phyloP scores from a whole-genome alignment of 306 rosid genomes.

The Corylus americana region DNA sequence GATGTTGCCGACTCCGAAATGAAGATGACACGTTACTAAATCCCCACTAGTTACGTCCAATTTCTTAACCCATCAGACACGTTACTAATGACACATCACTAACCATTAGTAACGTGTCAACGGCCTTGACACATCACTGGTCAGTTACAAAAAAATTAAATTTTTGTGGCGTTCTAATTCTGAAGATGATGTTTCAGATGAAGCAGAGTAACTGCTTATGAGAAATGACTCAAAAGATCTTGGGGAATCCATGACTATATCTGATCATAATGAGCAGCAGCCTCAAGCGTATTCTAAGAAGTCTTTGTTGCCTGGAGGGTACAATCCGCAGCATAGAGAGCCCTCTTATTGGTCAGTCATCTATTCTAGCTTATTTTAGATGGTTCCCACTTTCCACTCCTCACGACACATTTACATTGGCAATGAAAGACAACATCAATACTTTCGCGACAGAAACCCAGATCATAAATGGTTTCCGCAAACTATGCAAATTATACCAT shows the following conservation, averaged over 20 bases:
- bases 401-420: neutral
- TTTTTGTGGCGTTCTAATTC: slow-evolving; percentile 25
- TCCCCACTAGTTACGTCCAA: slow-evolving; percentile 21
- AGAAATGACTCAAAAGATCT: slow-evolving; percentile 32
- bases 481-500: neutral
- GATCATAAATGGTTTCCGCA: neutral
- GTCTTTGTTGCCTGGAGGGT: slow-evolving; percentile 74
- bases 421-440: neutral
- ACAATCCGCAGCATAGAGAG: slow-evolving; percentile 79
- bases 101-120: too few relatives aligned
- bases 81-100: too few relatives aligned
- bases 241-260: slow-evolving; percentile 29
- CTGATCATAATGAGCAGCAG: slow-evolving; percentile 35
- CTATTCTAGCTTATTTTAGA: slow-evolving; percentile 14
- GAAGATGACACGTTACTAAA: slow-evolving; percentile 35
- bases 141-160: too few relatives aligned
- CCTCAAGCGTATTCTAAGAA: slow-evolving; percentile 40
- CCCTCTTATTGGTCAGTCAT: slow-evolving; percentile 73
- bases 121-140: too few relatives aligned
- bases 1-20: slow-evolving; percentile 42
- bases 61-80: too few relatives aligned
- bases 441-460: neutral
- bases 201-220: slow-evolving; percentile 56
- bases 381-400: neutral
- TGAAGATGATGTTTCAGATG: slow-evolving; percentile 67